Evolutionary conservation across 140 eudicot species (phyloP).

Genomic region (Flaveria floridana): DNA sequence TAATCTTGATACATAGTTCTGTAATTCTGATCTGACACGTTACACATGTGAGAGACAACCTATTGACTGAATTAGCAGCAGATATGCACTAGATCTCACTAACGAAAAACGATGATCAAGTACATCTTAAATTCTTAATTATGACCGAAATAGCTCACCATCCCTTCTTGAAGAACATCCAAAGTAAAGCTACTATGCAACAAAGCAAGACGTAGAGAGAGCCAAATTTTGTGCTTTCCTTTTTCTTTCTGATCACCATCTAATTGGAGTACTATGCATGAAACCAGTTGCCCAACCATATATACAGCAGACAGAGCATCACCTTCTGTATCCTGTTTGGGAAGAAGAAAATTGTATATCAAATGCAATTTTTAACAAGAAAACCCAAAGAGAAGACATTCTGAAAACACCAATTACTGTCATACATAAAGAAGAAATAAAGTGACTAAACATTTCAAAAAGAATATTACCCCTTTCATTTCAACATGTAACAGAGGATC

Average conservation of each 20-base stretch:
- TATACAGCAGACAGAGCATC: constrained; percentile 59
- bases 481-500: constrained; percentile 52
- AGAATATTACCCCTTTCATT: constrained; percentile 40
- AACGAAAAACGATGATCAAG: not conserved
- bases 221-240: constrained; percentile 78
- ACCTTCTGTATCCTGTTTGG: constrained; percentile 48
- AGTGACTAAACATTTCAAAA: not conserved
- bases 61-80: constrained; percentile 18
- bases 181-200: constrained; percentile 66
- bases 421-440: constrained; percentile 8
- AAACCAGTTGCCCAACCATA: constrained; percentile 80
- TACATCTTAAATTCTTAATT: not conserved
- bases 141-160: constrained; percentile 52
- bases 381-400: not conserved
- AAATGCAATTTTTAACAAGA: constrained; percentile 3
- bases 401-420: not conserved
- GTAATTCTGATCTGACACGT: constrained; percentile 5
- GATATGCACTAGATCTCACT: not conserved
- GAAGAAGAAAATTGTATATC: not conserved
- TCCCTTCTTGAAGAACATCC: constrained; percentile 91
- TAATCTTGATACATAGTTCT: constrained; percentile 1
- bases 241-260: constrained; percentile 78
- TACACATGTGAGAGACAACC: not conserved
- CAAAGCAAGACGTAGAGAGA: constrained; percentile 72
- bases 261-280: constrained; percentile 76